These are phyloP conservation scores for Usnea hakonensis DNA, from an alignment of 495 filamentous ascomycete genomes.

Conservation along the genomic window DNA sequence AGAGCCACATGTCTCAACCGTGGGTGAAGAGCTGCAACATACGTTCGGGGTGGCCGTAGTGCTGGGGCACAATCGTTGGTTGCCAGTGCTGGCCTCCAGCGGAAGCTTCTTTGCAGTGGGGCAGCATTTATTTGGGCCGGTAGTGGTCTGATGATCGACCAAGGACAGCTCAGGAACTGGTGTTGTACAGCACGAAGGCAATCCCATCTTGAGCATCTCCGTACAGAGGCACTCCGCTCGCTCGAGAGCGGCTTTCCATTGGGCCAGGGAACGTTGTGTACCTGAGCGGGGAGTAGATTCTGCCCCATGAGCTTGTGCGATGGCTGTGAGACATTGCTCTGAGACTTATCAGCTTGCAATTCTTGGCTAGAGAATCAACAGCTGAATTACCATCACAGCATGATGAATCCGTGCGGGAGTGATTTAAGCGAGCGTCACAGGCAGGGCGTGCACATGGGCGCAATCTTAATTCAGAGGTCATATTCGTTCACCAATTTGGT, in stretches of 20 bases:
- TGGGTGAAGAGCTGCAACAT: background rate
- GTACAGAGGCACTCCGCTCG: slow-evolving; percentile 5
- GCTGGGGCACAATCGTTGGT: background rate
- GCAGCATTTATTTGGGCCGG: background rate
- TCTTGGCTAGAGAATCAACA: no score
- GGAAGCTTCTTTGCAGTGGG: background rate
- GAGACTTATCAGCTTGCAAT: background rate
- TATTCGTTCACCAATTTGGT: background rate
- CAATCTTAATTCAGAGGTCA: background rate
- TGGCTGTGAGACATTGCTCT: background rate
- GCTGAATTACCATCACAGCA: slow-evolving; percentile 1
- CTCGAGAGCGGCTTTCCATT: slow-evolving; percentile 5
- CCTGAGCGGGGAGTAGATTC: background rate
- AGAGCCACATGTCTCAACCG: background rate
- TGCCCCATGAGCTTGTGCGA: background rate
- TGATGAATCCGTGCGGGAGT: slow-evolving; percentile 5
- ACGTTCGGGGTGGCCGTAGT: background rate
- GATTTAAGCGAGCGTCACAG: background rate
- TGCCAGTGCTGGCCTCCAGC: background rate
- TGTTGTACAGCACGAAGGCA: slow-evolving; percentile 1
- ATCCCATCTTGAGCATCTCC: background rate
- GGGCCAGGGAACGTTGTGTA: background rate
- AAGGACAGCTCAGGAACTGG: background rate
- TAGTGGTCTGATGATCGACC: background rate
- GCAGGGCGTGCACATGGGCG: background rate